These are phyloP conservation scores for Pulveroboletus sp. DNA, from an alignment of 768 basidiomycete genomes.

Conservation along the genomic window DNA sequence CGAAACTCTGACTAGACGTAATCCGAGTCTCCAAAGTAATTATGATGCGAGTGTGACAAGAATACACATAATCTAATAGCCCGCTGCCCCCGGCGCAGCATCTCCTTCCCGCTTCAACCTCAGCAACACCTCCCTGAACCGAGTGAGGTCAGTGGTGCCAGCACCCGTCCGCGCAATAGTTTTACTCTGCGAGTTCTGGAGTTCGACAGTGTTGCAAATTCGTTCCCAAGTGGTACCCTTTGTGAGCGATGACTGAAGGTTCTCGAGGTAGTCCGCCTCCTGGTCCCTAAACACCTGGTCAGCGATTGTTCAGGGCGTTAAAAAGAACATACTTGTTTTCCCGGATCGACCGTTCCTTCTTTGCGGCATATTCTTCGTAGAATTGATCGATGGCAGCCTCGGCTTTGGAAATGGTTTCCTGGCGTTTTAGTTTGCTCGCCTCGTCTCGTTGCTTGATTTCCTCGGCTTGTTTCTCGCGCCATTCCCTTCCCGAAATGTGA, in stretches of 20 bases:
- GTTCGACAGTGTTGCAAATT: conserved; percentile 79
- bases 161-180: conserved; percentile 84
- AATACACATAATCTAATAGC: conserved; percentile 55
- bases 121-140: conserved; percentile 92
- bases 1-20: conserved; percentile 20
- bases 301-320: neutral
- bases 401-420: conserved; percentile 81
- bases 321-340: conserved; percentile 78
- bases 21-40: neutral
- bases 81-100: conserved; percentile 87
- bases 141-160: conserved; percentile 82
- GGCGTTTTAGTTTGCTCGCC: conserved; percentile 68
- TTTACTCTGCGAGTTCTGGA: conserved; percentile 97
- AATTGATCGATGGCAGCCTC: conserved; percentile 87
- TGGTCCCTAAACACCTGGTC: conserved; percentile 58
- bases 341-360: conserved; percentile 87
- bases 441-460: conserved; percentile 86
- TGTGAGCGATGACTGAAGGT: conserved; percentile 73
- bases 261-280: conserved; percentile 76
- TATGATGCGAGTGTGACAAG: conserved; percentile 7
- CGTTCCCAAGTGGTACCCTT: conserved; percentile 96
- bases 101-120: conserved; percentile 88
- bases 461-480: conserved; percentile 83
- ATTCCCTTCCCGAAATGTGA: conserved; percentile 51
- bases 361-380: conserved; percentile 82